These are phyloP conservation scores for Starmerella stigmatis DNA, from an alignment of 805 yeast genomes.

Conservation along the genomic window DNA sequence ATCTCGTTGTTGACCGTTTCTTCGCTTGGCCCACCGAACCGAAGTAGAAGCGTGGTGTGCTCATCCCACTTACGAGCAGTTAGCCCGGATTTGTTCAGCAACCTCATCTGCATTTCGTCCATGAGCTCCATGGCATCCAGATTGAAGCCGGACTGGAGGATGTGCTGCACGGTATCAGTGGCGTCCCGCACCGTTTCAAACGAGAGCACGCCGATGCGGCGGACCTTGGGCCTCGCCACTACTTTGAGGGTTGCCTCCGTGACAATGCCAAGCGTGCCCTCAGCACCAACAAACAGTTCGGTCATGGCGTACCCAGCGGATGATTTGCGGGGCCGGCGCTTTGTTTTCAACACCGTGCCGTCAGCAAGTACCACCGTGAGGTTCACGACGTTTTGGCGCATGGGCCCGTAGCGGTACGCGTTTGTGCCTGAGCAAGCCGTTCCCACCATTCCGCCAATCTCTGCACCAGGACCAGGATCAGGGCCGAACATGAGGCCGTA, in stretches of 20 bases:
- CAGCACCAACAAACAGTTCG: constrained; percentile 68
- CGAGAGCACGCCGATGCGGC: constrained; percentile 58
- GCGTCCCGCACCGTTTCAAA: constrained; percentile 27
- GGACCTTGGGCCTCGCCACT: constrained; percentile 35
- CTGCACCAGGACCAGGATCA: constrained; percentile 87
- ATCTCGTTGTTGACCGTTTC: constrained; percentile 47
- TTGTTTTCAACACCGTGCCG: constrained; percentile 69
- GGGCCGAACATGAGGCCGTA: constrained; percentile 63
- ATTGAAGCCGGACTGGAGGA: constrained; percentile 55
- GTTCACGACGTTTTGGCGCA: constrained; percentile 69
- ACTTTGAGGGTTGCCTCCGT: constrained; percentile 43
- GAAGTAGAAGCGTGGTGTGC: constrained; percentile 58
- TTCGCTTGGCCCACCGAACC: constrained; percentile 33
- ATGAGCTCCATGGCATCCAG: constrained; percentile 72
- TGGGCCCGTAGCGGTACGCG: constrained; percentile 72
- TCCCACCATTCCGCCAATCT: constrained; percentile 76
- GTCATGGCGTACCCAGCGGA: constrained; percentile 77
- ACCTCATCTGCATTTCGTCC: constrained; percentile 62
- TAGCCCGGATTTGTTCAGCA: constrained; percentile 54
- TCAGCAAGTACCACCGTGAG: constrained; percentile 76
- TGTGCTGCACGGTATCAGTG: constrained; percentile 34
- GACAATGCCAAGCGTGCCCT: constrained; percentile 57
- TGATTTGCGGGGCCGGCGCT: constrained; percentile 66
- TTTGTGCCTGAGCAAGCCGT: constrained; percentile 39
- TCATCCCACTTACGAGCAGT: constrained; percentile 51